Percentiles rank a stretch among this genome's conserved stretches.
phyloP scores from a whole-genome alignment of 495 filamentous ascomycete genomes.

The Astrothelium macrocarpum region DNA sequence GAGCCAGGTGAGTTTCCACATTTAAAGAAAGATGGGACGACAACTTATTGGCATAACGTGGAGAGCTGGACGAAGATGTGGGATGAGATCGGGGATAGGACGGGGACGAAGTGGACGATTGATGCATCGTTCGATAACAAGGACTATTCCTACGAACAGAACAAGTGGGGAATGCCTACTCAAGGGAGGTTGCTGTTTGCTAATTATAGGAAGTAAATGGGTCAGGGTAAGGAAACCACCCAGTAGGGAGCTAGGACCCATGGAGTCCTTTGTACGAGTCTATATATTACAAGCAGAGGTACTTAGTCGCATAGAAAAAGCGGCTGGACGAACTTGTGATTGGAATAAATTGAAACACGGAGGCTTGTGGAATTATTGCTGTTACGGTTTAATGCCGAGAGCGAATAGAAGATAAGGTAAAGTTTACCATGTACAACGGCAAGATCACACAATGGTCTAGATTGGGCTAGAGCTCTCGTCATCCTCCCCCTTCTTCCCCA shows the following conservation, averaged over 20 bases:
- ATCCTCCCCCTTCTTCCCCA: too few relatives aligned
- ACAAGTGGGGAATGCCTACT: neutral
- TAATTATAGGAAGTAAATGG: neutral
- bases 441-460: too few relatives aligned
- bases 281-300: too few relatives aligned
- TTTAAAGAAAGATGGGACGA: neutral
- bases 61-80: slow-evolving; percentile 1
- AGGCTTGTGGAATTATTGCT: too few relatives aligned
- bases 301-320: too few relatives aligned
- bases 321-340: too few relatives aligned
- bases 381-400: too few relatives aligned
- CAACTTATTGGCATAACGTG: neutral
- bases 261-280: too few relatives aligned
- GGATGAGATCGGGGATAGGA: slow-evolving; percentile 1
- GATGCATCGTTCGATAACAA: neutral
- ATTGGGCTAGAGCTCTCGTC: too few relatives aligned
- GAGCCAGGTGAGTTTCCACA: neutral
- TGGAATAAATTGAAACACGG: too few relatives aligned
- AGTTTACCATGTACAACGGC: too few relatives aligned
- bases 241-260: neutral
- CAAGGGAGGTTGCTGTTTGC: neutral
- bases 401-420: too few relatives aligned
- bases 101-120: slow-evolving; percentile 3
- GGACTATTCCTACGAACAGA: neutral
- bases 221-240: neutral